Evolutionary conservation across 805 yeast genomes (phyloP), one percentile per base, ranked within the genome.

Genomic region (Wickerhamomyces rabaulensis): DNA sequence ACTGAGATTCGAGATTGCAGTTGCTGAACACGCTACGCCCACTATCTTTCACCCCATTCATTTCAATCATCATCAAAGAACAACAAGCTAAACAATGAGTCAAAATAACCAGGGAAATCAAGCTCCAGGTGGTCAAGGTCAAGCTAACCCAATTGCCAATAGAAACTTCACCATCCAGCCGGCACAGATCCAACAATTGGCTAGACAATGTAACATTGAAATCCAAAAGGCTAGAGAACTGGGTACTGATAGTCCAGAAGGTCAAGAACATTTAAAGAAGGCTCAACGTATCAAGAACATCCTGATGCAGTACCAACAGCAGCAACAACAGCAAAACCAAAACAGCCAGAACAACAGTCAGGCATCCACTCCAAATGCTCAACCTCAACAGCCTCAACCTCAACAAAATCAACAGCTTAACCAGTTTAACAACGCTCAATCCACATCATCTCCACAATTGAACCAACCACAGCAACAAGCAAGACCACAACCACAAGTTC

Each of bases 261-360:
- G 88, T 17, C 76, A 78, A 54, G 82, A 79, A 51, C 84, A 83
- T 54, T 65, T 78, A 54, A 71, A 71, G 49, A 79, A 77, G 51
- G 89, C 88, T 3, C 80, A 83, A 39, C 75, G 75, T 45, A 79
- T 84, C 52, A 82, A 79, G 60, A 77, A 76, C 40, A 70, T 84
- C 29, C 69, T 84, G 57, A 67, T 81, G 43, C 77, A 75, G 46
- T 79, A 76, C 55, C 78, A 74, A 50, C 71, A 70, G 10, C 79
- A 77, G 51, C 72, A 74, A 55, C 56, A 67, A 54, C 50, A 57
- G 58, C 47, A 65, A 58, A 35, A 45, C 59, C 49, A 37, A 57
- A 55, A 21, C 47, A 51, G 36, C 55, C 44, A 43, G 43, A 37
- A 19, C 48, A 17, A 17, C 25, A 41, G 8, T 6, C 55, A 33